Evolutionary conservation across 208 protist species (phyloP).

Genomic region (Leptomonas seymouri): DNA sequence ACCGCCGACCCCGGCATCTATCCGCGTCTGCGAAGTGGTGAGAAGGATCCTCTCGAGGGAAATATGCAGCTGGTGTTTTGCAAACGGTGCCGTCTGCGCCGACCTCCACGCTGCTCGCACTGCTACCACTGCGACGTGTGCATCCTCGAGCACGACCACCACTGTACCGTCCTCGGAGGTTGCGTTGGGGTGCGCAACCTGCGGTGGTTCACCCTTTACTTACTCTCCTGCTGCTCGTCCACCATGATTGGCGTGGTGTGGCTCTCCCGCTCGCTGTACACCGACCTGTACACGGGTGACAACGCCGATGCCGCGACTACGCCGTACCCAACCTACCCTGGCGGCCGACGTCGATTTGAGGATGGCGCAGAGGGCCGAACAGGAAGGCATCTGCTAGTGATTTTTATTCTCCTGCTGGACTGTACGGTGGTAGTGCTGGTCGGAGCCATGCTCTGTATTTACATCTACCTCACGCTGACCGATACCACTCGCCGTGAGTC

Average conservation of each 20-base stretch:
- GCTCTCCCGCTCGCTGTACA: conserved; percentile 33
- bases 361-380: conserved; percentile 3
- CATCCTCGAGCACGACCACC: conserved; percentile 87
- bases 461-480: conserved; percentile 61
- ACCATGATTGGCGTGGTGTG: conserved; percentile 54
- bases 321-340: conserved; percentile 55
- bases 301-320: conserved; percentile 19
- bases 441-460: conserved; percentile 52
- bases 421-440: conserved; percentile 58
- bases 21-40: conserved; percentile 60
- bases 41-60: conserved; percentile 60
- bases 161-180: conserved; percentile 86
- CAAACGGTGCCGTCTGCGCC: conserved; percentile 61
- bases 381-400: conserved; percentile 19
- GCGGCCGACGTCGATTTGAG: conserved; percentile 49
- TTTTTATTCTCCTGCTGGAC: conserved; percentile 52
- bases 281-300: conserved; percentile 21
- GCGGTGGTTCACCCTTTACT: conserved; percentile 86
- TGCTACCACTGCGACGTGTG: conserved; percentile 89
- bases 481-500: conserved; percentile 55
- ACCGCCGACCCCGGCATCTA: conserved; percentile 82
- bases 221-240: conserved; percentile 22
- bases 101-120: conserved; percentile 83
- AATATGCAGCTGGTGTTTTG: conserved; percentile 60
- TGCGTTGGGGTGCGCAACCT: conserved; percentile 85